phyloP scores from a whole-genome alignment of 768 basidiomycete genomes.

The Hygrocybe coccinea region DNA sequence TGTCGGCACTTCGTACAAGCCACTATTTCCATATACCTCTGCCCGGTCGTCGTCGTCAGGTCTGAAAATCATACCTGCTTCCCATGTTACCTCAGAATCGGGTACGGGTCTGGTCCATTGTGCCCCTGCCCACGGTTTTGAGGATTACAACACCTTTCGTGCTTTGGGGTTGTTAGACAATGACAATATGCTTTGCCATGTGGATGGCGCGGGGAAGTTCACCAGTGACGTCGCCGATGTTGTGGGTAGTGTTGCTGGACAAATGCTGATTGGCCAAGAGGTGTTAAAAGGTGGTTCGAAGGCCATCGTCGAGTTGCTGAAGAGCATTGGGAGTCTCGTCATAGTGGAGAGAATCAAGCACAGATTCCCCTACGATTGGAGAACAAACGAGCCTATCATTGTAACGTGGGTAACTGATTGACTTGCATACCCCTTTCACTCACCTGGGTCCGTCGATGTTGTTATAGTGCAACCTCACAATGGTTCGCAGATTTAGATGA shows the following conservation, averaged over 20 bases:
- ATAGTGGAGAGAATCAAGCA: slow-evolving; percentile 73
- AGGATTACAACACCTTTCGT: slow-evolving; percentile 84
- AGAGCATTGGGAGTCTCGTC: slow-evolving; percentile 51
- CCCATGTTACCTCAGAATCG: slow-evolving; percentile 79
- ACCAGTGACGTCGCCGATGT: slow-evolving; percentile 52
- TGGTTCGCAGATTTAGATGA: slow-evolving; percentile 93
- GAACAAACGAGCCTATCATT: slow-evolving; percentile 88
- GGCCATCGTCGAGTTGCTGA: slow-evolving; percentile 60
- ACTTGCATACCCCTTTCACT: not conserved
- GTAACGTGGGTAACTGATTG: slow-evolving; percentile 54
- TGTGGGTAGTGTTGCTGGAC: slow-evolving; percentile 45
- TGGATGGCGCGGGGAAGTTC: slow-evolving; percentile 73
- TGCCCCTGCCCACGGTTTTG: slow-evolving; percentile 90
- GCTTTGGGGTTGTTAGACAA: slow-evolving; percentile 44
- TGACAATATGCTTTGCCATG: slow-evolving; percentile 67
- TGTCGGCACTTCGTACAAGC: slow-evolving; percentile 53
- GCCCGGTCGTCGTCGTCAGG: slow-evolving; percentile 22
- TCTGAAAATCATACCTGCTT: slow-evolving; percentile 56
- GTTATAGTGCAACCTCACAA: slow-evolving; percentile 78
- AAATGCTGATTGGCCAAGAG: slow-evolving; percentile 55
- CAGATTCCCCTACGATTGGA: slow-evolving; percentile 96
- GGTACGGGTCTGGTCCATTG: slow-evolving; percentile 95
- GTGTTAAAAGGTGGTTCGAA: slow-evolving; percentile 72
- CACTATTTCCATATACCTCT: slow-evolving; percentile 50
- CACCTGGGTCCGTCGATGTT: not conserved